These are phyloP conservation scores for Berberis thunbergii DNA, from an alignment of 164 flowering plant species.

Conservation along the genomic window DNA sequence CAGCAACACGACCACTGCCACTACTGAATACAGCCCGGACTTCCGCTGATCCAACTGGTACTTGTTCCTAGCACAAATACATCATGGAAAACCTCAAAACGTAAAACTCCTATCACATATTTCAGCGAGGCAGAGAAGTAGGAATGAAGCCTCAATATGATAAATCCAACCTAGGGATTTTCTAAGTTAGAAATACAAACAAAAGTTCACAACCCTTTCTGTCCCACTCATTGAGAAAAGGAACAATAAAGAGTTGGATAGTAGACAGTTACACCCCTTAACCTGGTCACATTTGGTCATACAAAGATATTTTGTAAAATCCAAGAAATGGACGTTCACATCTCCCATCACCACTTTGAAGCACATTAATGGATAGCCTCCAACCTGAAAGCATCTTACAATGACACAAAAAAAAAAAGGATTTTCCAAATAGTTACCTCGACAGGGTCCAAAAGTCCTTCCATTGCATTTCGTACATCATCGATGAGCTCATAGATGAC, in stretches of 20 bases:
- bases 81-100: background rate
- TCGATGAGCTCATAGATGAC: slow-evolving; percentile 91
- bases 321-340: background rate
- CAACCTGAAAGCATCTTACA: too few relatives aligned
- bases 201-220: too few relatives aligned
- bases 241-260: too few relatives aligned
- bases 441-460: slow-evolving; percentile 77
- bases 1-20: slow-evolving; percentile 94
- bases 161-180: too few relatives aligned
- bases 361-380: too few relatives aligned
- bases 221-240: too few relatives aligned
- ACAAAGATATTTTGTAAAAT: background rate
- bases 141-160: too few relatives aligned
- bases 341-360: too few relatives aligned
- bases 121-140: background rate
- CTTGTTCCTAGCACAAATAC: slow-evolving; percentile 49
- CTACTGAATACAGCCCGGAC: slow-evolving; percentile 78
- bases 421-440: slow-evolving; percentile 38
- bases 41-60: slow-evolving; percentile 72
- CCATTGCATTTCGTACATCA: slow-evolving; percentile 84
- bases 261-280: too few relatives aligned
- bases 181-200: too few relatives aligned
- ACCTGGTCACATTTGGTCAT: too few relatives aligned
- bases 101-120: background rate
- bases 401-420: too few relatives aligned